Conservation (phyloP, 2,329 filamentous ascomycete genomes). For the Juglanconis juglandina region DNA sequence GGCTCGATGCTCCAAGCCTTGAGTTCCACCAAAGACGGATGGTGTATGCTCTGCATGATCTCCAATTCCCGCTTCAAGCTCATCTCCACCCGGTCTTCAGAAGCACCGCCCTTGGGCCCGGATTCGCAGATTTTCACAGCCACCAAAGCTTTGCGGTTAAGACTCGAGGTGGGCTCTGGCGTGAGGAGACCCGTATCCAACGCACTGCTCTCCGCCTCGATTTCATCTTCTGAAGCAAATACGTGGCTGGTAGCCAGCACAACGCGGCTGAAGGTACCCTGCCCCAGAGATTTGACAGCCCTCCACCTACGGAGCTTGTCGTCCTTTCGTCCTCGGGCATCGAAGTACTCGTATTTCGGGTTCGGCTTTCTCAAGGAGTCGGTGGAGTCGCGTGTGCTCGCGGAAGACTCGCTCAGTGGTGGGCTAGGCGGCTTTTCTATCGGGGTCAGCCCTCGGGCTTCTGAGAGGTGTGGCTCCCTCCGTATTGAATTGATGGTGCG, state of each 20-base stretch:
- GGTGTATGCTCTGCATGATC: slow-evolving; percentile 81
- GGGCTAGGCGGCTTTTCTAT: slow-evolving; percentile 71
- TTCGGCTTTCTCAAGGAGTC: slow-evolving; percentile 31
- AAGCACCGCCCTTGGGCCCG: slow-evolving; percentile 87
- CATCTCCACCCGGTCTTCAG: slow-evolving; percentile 88
- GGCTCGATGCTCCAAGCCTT: slow-evolving; percentile 88
- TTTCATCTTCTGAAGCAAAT: slow-evolving; percentile 44
- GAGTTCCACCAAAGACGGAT: slow-evolving; percentile 86
- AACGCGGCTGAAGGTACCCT: slow-evolving; percentile 94
- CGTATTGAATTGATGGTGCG: slow-evolving; percentile 51
- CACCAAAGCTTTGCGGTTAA: slow-evolving; percentile 76
- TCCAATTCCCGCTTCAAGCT: slow-evolving; percentile 93
- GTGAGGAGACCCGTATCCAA: slow-evolving; percentile 28
- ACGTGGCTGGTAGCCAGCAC: slow-evolving; percentile 83
- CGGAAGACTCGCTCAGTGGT: slow-evolving; percentile 71
- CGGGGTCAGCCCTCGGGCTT: slow-evolving; percentile 68
- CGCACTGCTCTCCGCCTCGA: slow-evolving; percentile 24
- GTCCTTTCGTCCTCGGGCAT: slow-evolving; percentile 64
- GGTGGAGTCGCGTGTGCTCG: slow-evolving; percentile 41
- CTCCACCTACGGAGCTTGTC: slow-evolving; percentile 74
- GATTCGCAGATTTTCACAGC: slow-evolving; percentile 95
- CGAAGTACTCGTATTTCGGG: slow-evolving; percentile 59
- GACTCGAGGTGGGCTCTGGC: slow-evolving; percentile 31
- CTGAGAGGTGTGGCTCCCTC: slow-evolving; percentile 77
- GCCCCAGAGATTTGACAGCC: slow-evolving; percentile 75